Conservation (phyloP, 768 basidiomycete genomes). For the Mycena galopus region DNA sequence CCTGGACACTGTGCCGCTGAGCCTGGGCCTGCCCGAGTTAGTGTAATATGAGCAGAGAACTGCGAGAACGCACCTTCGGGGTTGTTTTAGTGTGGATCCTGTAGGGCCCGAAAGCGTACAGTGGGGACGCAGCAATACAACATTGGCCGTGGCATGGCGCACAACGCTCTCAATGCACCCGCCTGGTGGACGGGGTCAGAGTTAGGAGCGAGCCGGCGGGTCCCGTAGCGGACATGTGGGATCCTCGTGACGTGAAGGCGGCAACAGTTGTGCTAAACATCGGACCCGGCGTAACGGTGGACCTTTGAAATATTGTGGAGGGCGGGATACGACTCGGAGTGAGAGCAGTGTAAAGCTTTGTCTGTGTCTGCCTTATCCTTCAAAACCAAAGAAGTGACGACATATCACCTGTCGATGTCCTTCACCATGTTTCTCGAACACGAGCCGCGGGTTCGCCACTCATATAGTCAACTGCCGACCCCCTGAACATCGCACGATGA, state of each 20-base stretch:
- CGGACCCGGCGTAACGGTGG: not conserved
- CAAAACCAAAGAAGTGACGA: not conserved
- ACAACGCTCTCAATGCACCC: not conserved
- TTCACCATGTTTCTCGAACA: not conserved
- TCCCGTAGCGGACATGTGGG: not conserved
- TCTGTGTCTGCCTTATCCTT: constrained; percentile 1
- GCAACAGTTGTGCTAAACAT: not conserved
- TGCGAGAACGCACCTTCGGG: not conserved
- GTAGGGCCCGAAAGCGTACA: not conserved
- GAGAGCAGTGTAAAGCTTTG: constrained; percentile 1
- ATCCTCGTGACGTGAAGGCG: not conserved
- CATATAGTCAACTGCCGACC: constrained; percentile 2
- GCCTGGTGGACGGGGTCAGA: not conserved
- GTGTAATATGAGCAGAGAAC: constrained; percentile 1
- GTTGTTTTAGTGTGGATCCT: not conserved
- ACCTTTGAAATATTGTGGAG: not conserved
- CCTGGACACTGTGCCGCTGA: not conserved
- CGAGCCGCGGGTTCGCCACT: constrained; percentile 3
- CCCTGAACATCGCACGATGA: constrained; percentile 1
- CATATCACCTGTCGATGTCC: constrained; percentile 2
- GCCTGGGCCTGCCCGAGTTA: not conserved
- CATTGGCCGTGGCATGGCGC: not conserved
- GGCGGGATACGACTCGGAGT: not conserved
- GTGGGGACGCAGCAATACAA: not conserved
- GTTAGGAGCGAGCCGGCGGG: not conserved